Conservation (phyloP, 2,329 filamentous ascomycete species). For the Aspergillus terreus region DNA sequence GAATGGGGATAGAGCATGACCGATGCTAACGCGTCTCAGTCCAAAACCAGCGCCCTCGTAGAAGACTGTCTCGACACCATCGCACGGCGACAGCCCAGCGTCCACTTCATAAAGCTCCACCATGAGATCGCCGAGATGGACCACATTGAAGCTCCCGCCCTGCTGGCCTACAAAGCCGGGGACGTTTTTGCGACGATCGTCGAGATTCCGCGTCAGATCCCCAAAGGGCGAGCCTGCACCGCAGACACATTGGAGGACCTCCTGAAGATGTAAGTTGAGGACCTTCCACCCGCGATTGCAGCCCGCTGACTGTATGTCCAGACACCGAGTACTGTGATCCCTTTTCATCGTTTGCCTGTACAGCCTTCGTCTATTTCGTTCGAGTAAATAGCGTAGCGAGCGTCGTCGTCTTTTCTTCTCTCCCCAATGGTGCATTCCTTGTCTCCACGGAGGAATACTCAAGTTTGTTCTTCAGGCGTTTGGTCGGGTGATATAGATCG, state of each 20-base stretch:
- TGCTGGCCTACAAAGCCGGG: conserved; percentile 83
- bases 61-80: conserved; percentile 74
- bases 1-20: background rate
- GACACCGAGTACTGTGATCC: conserved; percentile 28
- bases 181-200: conserved; percentile 89
- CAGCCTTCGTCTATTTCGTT: background rate
- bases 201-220: conserved; percentile 81
- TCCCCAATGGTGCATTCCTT: background rate
- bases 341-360: background rate
- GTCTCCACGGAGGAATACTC: background rate
- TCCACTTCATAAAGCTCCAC: conserved; percentile 87
- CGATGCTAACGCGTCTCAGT: conserved; percentile 49
- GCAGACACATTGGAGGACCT: conserved; percentile 55
- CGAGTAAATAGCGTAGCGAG: conserved; percentile 4
- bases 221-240: conserved; percentile 51
- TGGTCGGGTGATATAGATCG: conserved; percentile 1
- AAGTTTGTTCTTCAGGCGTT: background rate
- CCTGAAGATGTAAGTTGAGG: conserved; percentile 50
- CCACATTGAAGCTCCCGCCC: conserved; percentile 76
- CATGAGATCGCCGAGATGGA: conserved; percentile 94
- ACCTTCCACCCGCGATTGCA: background rate
- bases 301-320: conserved; percentile 6
- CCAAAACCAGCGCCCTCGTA: conserved; percentile 71
- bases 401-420: conserved; percentile 4
- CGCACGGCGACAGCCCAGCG: conserved; percentile 64